Evolutionary conservation across 2,329 filamentous ascomycete genomes (phyloP).

Genomic region (Fusarium sacchari): DNA sequence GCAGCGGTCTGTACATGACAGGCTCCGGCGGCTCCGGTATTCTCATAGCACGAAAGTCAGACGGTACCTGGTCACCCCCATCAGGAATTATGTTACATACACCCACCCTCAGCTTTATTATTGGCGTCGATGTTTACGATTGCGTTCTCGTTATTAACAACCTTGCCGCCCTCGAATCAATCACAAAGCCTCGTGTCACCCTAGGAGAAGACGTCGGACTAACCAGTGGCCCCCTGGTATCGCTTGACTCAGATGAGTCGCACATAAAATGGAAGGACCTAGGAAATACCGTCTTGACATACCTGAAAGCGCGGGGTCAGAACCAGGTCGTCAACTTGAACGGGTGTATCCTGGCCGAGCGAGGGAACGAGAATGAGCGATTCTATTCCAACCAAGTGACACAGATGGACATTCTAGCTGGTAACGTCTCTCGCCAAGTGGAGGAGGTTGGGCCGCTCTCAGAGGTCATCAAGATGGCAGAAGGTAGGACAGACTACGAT

Average conservation of each 20-base stretch:
- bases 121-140: slow-evolving; percentile 95
- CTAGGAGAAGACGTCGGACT: slow-evolving; percentile 84
- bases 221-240: slow-evolving; percentile 77
- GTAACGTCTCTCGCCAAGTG: slow-evolving; percentile 63
- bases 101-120: slow-evolving; percentile 85
- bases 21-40: slow-evolving; percentile 92
- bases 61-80: slow-evolving; percentile 91
- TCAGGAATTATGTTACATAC: slow-evolving; percentile 93
- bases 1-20: slow-evolving; percentile 89
- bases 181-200: slow-evolving; percentile 81
- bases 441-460: slow-evolving; percentile 70
- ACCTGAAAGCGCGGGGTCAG: slow-evolving; percentile 68
- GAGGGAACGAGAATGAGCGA: slow-evolving; percentile 68
- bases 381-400: slow-evolving; percentile 63
- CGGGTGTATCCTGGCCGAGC: slow-evolving; percentile 66
- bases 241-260: slow-evolving; percentile 61
- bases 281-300: slow-evolving; percentile 65
- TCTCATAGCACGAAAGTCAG: slow-evolving; percentile 82
- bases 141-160: slow-evolving; percentile 94
- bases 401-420: slow-evolving; percentile 67
- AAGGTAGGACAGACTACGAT: slow-evolving; percentile 83
- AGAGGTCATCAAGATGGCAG: slow-evolving; percentile 87
- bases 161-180: slow-evolving; percentile 82
- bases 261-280: slow-evolving; percentile 63
- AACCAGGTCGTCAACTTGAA: slow-evolving; percentile 64